Conservation (phyloP, 257 asterid species). For the Henckelia pumila region DNA sequence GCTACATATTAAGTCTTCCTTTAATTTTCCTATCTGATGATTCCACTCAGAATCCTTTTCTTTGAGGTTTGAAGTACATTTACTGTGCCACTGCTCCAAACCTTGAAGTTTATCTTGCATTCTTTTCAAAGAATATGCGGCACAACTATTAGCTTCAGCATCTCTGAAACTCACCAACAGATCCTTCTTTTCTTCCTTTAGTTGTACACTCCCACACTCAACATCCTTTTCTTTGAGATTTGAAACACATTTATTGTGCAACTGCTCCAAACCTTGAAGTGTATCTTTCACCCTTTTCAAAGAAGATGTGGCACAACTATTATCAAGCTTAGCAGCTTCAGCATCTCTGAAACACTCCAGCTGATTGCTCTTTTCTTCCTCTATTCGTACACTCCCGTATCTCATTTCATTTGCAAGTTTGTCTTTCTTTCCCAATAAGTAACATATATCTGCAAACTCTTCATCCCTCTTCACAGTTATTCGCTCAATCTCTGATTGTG, state of each 20-base stretch:
- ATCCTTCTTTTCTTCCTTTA: constrained; percentile 38
- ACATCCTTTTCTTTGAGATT: constrained; percentile 35
- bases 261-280: constrained; percentile 31
- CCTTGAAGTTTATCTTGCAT: constrained; percentile 27
- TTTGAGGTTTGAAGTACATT: constrained; percentile 30
- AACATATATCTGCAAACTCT: constrained; percentile 34
- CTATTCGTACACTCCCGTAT: constrained; percentile 26
- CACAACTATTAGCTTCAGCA: constrained; percentile 26
- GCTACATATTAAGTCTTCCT: constrained; percentile 24
- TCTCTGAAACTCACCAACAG: constrained; percentile 27
- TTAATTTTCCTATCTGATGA: constrained; percentile 30
- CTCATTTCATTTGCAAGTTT: constrained; percentile 28
- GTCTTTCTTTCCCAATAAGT: constrained; percentile 32
- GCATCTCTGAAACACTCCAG: constrained; percentile 24
- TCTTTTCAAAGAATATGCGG: constrained; percentile 18
- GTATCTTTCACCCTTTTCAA: constrained; percentile 24
- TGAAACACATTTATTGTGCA: constrained; percentile 29
- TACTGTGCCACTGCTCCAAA: constrained; percentile 31
- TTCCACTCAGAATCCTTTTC: constrained; percentile 39
- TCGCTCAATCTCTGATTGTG: constrained; percentile 32
- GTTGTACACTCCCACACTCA: constrained; percentile 26
- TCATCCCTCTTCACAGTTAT: constrained; percentile 37
- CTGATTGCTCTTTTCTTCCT: constrained; percentile 36
- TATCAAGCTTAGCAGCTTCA: constrained; percentile 31
- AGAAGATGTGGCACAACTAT: constrained; percentile 19